Evolutionary conservation across 164 flowering plant genomes (phyloP), one percentile per base, ranked within the genome.

Genomic region (Amborella trichopoda): DNA sequence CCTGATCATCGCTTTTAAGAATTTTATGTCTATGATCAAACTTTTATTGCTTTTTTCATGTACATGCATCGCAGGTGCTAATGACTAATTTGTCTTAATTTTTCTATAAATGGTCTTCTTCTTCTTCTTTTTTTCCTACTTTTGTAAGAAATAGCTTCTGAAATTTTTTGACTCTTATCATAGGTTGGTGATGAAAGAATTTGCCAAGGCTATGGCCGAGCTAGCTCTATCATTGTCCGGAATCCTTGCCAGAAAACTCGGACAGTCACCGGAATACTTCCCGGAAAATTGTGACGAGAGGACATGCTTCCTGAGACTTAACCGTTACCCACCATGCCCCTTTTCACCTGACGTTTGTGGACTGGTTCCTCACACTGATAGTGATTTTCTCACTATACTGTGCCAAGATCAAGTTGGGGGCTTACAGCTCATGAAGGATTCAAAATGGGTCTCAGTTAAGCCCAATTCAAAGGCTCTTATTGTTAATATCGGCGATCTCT

Each of bases 401-500:
- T 68, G 50, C 38, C 94, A 80, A 65, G 94, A 83, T 59, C 68
- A 78, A 58, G 83, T 80, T 39, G 94, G 89, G 12, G 94, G 94
- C 9, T 68, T 83, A 34, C 89, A 80, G 40, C 63, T 83, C 50
- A 69, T 68, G 78, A 83, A 80, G 52, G 80, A 78, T 59, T 69
- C 77, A 62, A 71, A 62, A 61, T 78, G 94, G 94, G 68, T 78
- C 17, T 62, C 86, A 42, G 89, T 78, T 8, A 70, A 71, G 54
- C 94, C 94, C 8, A 72, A 67, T 48, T 60, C 48, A 34, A 65
- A 72, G 11, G 82, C 94, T 28, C 81, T 83, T 11, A 66, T 80
- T 3, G 78, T 83, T 67, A 83, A 83, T 65, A 74, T 83, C 33
- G 94, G 94, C 2, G 89, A 84, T 55, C 85, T 84, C 25, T 75